Evolutionary conservation across 495 filamentous ascomycete genomes (phyloP).

Genomic region (Choiromyces venosus): DNA sequence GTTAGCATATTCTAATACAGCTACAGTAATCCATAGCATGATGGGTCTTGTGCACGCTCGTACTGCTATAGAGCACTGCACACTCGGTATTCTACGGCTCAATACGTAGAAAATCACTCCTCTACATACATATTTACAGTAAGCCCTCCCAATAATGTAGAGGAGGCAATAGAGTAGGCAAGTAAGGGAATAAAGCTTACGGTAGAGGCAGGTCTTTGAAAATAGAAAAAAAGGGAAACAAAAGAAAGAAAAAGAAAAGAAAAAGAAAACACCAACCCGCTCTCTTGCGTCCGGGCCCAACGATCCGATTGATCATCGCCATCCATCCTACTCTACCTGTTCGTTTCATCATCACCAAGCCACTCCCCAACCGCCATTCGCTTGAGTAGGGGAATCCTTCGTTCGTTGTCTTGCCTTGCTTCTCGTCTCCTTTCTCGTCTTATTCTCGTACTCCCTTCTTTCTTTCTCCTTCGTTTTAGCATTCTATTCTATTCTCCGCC

Average conservation of each 20-base stretch:
- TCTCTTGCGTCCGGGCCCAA: slow-evolving; percentile 20
- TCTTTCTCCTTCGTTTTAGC: slow-evolving; percentile 5
- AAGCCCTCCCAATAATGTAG: not conserved
- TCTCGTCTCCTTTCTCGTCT: slow-evolving; percentile 14
- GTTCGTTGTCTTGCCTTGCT: slow-evolving; percentile 13
- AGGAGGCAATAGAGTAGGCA: not conserved
- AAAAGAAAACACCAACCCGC: slow-evolving; percentile 7
- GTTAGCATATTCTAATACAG: no score
- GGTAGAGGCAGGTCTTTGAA: not conserved
- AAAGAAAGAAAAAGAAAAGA: not conserved
- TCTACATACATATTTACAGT: not conserved
- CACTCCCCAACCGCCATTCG: slow-evolving; percentile 27
- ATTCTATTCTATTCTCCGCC: slow-evolving; percentile 15
- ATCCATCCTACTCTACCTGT: slow-evolving; percentile 23
- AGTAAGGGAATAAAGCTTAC: not conserved
- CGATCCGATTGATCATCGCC: slow-evolving; percentile 29
- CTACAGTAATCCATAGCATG: not conserved
- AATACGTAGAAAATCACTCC: not conserved
- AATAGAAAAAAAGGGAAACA: slow-evolving; percentile 2
- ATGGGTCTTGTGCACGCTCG: not conserved
- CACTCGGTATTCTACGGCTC: not conserved
- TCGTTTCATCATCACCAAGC: slow-evolving; percentile 31
- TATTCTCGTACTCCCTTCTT: slow-evolving; percentile 12
- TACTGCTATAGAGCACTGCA: not conserved
- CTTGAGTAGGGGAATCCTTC: slow-evolving; percentile 18